Evolutionary conservation across 2,329 filamentous ascomycete genomes (phyloP).

Genomic region (Celoporthe dispersa): DNA sequence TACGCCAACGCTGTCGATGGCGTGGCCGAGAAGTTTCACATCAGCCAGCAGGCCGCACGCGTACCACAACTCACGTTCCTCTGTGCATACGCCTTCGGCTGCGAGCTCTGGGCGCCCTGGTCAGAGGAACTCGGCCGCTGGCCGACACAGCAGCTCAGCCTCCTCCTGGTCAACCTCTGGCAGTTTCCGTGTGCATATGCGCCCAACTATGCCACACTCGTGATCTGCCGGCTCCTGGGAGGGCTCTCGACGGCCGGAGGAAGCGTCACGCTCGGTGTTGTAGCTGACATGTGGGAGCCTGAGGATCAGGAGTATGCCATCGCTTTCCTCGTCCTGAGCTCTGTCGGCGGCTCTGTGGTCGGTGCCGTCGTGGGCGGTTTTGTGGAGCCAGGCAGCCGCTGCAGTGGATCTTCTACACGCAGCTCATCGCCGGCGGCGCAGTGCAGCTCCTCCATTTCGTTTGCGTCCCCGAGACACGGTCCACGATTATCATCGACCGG

Average conservation of each 20-base stretch:
- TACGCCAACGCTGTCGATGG: conserved; percentile 54
- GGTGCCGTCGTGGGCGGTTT: conserved; percentile 54
- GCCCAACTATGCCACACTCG: conserved; percentile 45
- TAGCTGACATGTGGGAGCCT: conserved; percentile 65
- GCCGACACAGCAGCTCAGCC: conserved; percentile 53
- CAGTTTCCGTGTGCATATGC: conserved; percentile 52
- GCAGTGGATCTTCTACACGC: conserved; percentile 67
- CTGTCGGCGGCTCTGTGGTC: conserved; percentile 58
- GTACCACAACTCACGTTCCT: conserved; percentile 55
- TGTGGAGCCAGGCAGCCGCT: conserved; percentile 3
- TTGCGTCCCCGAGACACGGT: conserved; percentile 60
- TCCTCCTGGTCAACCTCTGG: conserved; percentile 59
- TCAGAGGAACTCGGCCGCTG: conserved; percentile 58
- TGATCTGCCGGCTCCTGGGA: conserved; percentile 49
- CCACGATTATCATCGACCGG: conserved; percentile 59
- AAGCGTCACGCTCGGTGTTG: conserved; percentile 66
- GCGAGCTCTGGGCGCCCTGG: conserved; percentile 59
- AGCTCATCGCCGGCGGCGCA: conserved; percentile 58
- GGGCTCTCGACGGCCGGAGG: conserved; percentile 67
- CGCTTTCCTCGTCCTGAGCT: conserved; percentile 63
- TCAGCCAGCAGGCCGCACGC: conserved; percentile 51
- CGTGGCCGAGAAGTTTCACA: conserved; percentile 49
- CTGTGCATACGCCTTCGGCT: conserved; percentile 54
- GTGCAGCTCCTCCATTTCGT: conserved; percentile 55
- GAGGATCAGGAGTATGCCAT: conserved; percentile 63